Evolutionary conservation across 108 stramenopile species (phyloP).

Genomic region (Cyclostephanos tholiformis): DNA sequence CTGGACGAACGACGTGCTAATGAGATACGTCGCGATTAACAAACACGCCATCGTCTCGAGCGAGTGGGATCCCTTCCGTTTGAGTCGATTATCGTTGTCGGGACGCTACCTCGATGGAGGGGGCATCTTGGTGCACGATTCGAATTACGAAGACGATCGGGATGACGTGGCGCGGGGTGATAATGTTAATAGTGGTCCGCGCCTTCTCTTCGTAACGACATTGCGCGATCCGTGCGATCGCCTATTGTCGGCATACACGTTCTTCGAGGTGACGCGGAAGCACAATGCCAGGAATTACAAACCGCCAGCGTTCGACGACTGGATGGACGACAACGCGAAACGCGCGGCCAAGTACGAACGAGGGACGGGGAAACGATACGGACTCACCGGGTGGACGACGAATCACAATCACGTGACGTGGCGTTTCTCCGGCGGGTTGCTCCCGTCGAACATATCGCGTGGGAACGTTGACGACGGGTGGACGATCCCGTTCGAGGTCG

Average conservation of each 20-base stretch:
- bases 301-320: constrained; percentile 22
- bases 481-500: constrained; percentile 30
- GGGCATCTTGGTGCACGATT: no score
- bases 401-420: constrained; percentile 49
- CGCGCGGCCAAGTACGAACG: constrained; percentile 5
- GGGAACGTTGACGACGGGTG: constrained; percentile 16
- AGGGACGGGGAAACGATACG: constrained; percentile 10
- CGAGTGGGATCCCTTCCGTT: constrained; percentile 55
- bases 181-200: neutral
- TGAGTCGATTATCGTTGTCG: constrained; percentile 11
- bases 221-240: constrained; percentile 58
- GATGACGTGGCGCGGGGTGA: neutral
- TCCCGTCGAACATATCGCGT: constrained; percentile 1
- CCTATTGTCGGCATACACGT: constrained; percentile 55
- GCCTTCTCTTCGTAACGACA: constrained; percentile 45
- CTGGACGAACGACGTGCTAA: constrained; percentile 41
- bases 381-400: constrained; percentile 7
- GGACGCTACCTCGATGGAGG: constrained; percentile 17
- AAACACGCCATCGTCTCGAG: constrained; percentile 37
- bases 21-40: neutral
- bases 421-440: constrained; percentile 48
- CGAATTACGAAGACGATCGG: neutral
- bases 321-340: constrained; percentile 14
- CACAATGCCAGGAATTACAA: constrained; percentile 12
- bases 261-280: constrained; percentile 21